A percentile compares a stretch with the other conserved stretches of the same genome.
phyloP scores from a whole-genome alignment of 2,329 filamentous ascomycete species.

The Beauveria caledonica region DNA sequence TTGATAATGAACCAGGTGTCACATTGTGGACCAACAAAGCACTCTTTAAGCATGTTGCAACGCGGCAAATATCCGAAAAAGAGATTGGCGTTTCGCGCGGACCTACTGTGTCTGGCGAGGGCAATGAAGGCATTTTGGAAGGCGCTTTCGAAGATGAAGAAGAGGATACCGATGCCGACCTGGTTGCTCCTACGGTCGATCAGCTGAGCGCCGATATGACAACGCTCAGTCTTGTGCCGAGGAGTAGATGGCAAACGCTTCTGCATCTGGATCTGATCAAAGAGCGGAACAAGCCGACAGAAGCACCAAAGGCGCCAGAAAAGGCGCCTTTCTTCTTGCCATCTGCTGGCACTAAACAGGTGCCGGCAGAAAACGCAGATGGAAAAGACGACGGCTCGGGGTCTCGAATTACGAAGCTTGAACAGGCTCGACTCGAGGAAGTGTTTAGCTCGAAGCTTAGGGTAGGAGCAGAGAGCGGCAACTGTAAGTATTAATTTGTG shows the following conservation, averaged over 20 bases:
- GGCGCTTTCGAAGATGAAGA: slow-evolving; percentile 59
- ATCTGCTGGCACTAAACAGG: slow-evolving; percentile 42
- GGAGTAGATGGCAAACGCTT: slow-evolving; percentile 87
- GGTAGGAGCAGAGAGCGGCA: slow-evolving; percentile 41
- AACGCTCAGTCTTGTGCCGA: slow-evolving; percentile 82
- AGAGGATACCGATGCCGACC: slow-evolving; percentile 44
- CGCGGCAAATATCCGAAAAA: slow-evolving; percentile 72
- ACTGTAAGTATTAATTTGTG: slow-evolving; percentile 44
- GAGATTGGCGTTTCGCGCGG: slow-evolving; percentile 57
- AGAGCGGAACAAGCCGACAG: slow-evolving; percentile 87
- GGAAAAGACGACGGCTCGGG: slow-evolving; percentile 35
- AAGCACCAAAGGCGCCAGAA: slow-evolving; percentile 83
- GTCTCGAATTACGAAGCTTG: slow-evolving; percentile 63
- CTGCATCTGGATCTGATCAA: slow-evolving; percentile 88
- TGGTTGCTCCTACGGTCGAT: slow-evolving; percentile 53
- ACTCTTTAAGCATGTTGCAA: slow-evolving; percentile 82
- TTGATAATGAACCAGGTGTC: slow-evolving; percentile 77
- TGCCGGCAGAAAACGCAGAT: slow-evolving; percentile 28
- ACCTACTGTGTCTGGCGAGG: slow-evolving; percentile 77
- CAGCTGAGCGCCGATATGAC: slow-evolving; percentile 77
- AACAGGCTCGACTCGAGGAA: slow-evolving; percentile 49
- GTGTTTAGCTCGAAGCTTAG: slow-evolving; percentile 50
- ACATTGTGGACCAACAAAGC: slow-evolving; percentile 93
- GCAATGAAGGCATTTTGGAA: slow-evolving; percentile 65
- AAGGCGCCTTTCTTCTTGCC: slow-evolving; percentile 95